Evolutionary conservation across 2,329 filamentous ascomycete species (phyloP).

Genomic region (Colletotrichum sublineola): DNA sequence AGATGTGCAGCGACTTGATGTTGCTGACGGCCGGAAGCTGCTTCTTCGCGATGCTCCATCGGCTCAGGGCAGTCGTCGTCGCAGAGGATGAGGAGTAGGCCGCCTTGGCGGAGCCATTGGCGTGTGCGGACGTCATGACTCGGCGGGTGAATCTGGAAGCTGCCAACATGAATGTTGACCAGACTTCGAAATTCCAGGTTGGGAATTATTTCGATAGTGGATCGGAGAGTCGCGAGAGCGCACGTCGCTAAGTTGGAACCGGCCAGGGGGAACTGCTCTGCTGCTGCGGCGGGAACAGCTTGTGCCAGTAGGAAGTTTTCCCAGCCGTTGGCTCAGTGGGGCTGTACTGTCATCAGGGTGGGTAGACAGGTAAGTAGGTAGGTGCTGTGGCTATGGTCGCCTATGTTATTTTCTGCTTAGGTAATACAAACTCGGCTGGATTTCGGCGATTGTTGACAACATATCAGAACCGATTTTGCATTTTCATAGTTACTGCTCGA

Average conservation of each 20-base stretch:
- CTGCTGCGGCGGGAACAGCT: conserved; percentile 24
- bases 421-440: background rate
- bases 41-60: conserved; percentile 86
- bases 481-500: too few relatives aligned
- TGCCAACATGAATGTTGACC: conserved; percentile 40
- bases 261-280: conserved; percentile 27
- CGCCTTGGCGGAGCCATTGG: conserved; percentile 42
- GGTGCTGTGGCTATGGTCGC: background rate
- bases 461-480: too few relatives aligned
- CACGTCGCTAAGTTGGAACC: conserved; percentile 15
- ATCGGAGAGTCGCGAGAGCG: conserved; percentile 25
- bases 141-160: conserved; percentile 43
- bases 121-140: conserved; percentile 43
- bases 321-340: conserved; percentile 22
- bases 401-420: background rate
- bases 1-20: conserved; percentile 88
- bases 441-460: too few relatives aligned
- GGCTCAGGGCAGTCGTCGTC: conserved; percentile 81
- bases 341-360: conserved; percentile 20
- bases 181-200: conserved; percentile 28
- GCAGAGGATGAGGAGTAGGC: conserved; percentile 41
- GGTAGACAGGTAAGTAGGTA: background rate
- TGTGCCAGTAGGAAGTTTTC: conserved; percentile 36
- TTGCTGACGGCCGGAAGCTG: conserved; percentile 74
- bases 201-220: conserved; percentile 29